These are phyloP conservation scores for Candida ulmi DNA, from an alignment of 805 yeast genomes.

Conservation along the genomic window DNA sequence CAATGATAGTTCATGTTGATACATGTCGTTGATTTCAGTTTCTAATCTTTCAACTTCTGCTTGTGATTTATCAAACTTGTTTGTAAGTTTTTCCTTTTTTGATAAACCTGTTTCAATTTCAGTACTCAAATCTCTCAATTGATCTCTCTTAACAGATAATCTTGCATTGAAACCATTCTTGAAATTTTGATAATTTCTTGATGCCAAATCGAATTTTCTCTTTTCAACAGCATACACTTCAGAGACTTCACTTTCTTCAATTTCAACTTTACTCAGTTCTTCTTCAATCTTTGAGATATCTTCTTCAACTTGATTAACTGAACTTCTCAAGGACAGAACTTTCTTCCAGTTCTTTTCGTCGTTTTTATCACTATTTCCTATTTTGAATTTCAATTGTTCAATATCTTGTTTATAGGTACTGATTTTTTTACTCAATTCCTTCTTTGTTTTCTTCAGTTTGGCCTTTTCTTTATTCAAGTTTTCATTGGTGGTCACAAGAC, in stretches of 20 bases:
- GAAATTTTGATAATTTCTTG: conserved; percentile 26
- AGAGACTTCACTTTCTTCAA: conserved; percentile 29
- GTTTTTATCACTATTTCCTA: conserved; percentile 41
- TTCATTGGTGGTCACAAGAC: conserved; percentile 58
- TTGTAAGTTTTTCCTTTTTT: conserved; percentile 28
- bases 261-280: conserved; percentile 10
- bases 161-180: conserved; percentile 24
- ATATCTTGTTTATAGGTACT: conserved; percentile 49
- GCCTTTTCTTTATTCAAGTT: conserved; percentile 51
- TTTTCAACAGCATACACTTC: conserved; percentile 33
- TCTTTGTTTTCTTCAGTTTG: conserved; percentile 51
- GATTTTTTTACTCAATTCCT: conserved; percentile 52
- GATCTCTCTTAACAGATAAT: conserved; percentile 17
- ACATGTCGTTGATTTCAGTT: conserved; percentile 13
- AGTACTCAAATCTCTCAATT: conserved; percentile 20
- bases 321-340: conserved; percentile 13
- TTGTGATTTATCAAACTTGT: conserved; percentile 25
- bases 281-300: conserved; percentile 18
- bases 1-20: conserved; percentile 8
- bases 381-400: conserved; percentile 43
- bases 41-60: conserved; percentile 12
- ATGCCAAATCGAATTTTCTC: conserved; percentile 30
- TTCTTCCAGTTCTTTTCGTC: conserved; percentile 44
- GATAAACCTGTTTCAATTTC: conserved; percentile 25
- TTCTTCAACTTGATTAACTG: conserved; percentile 21